A percentile compares a stretch with the other conserved stretches of the same genome.
Evolutionary conservation across 805 yeast species (phyloP).

Genomic region (Schwanniomyces polymorphus): DNA sequence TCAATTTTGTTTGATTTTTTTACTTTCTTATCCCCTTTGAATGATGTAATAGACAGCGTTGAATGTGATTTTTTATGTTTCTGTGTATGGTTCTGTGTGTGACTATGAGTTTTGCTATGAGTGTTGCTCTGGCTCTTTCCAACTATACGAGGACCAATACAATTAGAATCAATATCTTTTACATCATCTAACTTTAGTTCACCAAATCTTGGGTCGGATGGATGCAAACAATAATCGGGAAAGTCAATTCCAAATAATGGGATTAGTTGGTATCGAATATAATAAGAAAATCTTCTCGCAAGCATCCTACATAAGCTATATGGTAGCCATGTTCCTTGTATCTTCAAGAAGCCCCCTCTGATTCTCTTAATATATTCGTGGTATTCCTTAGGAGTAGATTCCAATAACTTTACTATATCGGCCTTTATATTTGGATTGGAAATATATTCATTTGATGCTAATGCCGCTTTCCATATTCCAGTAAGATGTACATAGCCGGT

Average conservation of each 20-base stretch:
- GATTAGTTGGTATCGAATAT: conserved; percentile 69
- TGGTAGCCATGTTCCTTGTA: conserved; percentile 95
- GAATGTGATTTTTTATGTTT: neutral
- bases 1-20: neutral
- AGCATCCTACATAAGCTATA: conserved; percentile 62
- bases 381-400: conserved; percentile 58
- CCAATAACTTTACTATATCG: conserved; percentile 71
- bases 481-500: conserved; percentile 87
- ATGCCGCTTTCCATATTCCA: conserved; percentile 74
- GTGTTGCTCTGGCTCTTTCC: neutral
- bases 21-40: neutral
- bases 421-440: conserved; percentile 48
- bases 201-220: conserved; percentile 65
- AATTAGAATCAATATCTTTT: conserved; percentile 1
- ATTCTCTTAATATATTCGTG: conserved; percentile 68
- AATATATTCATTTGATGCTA: conserved; percentile 12
- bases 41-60: neutral
- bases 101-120: too few species aligned
- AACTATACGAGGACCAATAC: neutral
- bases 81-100: neutral
- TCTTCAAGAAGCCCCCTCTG: conserved; percentile 87
- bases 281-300: conserved; percentile 75
- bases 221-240: conserved; percentile 58
- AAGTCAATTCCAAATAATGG: conserved; percentile 80
- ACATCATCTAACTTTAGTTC: conserved; percentile 48